A percentile compares a stretch with the other conserved stretches of the same genome.
Evolutionary conservation across 1,284 basidiomycete genomes (phyloP).

Genomic region (Mycena sp.): DNA sequence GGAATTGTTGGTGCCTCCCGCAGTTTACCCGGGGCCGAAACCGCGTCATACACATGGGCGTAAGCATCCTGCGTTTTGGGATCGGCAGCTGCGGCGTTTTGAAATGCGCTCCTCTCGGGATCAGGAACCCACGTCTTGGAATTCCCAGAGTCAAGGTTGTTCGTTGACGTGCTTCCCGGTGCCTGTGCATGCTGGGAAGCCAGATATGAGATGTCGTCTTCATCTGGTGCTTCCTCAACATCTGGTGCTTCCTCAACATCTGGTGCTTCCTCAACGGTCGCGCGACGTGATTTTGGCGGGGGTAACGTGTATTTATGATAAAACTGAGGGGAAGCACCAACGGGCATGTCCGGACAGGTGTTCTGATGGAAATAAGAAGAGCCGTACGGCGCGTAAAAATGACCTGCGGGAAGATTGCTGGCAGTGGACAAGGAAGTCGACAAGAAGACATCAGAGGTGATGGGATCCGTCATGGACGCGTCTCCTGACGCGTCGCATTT

Average conservation of each 20-base stretch:
- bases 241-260: too few relatives aligned
- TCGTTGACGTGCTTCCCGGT: neutral
- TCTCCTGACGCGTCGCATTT: too few relatives aligned
- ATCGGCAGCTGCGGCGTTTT: neutral
- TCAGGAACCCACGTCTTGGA: neutral
- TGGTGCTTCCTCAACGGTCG: neutral
- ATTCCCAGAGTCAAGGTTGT: neutral
- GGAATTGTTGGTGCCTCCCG: slow-evolving; percentile 1
- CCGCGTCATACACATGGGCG: neutral
- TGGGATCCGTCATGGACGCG: neutral
- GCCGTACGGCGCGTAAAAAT: neutral
- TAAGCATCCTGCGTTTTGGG: neutral
- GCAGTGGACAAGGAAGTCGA: neutral
- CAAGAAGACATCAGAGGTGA: neutral
- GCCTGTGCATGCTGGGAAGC: neutral
- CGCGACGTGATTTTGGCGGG: neutral
- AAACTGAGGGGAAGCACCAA: neutral
- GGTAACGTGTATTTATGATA: neutral
- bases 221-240: too few relatives aligned
- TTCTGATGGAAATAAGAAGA: neutral
- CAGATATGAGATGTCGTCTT: neutral
- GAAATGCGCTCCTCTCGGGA: neutral
- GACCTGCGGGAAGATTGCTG: neutral
- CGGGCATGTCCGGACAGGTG: neutral
- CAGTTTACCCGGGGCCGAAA: neutral